These are phyloP conservation scores for Alnus rubra DNA, from an alignment of 306 rosid genomes.

Conservation along the genomic window DNA sequence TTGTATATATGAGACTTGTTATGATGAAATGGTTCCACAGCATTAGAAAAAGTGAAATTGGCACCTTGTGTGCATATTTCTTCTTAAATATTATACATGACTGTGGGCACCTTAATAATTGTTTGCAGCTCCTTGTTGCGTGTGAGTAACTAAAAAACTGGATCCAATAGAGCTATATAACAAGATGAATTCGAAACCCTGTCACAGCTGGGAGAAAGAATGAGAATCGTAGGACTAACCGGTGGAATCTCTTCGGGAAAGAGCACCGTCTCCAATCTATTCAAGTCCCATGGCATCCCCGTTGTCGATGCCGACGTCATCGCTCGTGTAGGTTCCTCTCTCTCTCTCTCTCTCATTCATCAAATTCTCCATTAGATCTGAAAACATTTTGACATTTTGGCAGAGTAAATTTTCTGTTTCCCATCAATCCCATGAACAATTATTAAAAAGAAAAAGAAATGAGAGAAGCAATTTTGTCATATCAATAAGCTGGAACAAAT, in stretches of 20 bases:
- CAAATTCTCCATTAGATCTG: not conserved
- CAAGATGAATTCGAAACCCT: not conserved
- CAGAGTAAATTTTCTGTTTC: too few relatives aligned
- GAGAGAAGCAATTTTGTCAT: not conserved
- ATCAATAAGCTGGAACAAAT: too few relatives aligned
- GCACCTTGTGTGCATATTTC: too few relatives aligned
- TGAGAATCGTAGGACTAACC: conserved; percentile 80
- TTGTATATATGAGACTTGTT: too few relatives aligned
- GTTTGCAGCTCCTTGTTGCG: too few relatives aligned
- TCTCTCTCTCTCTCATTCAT: not conserved
- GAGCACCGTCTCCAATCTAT: conserved; percentile 80
- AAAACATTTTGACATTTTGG: not conserved
- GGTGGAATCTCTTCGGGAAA: conserved; percentile 89
- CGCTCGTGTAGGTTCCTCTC: conserved; percentile 57
- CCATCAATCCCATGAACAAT: not conserved
- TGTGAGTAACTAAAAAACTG: too few relatives aligned
- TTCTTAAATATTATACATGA: too few relatives aligned
- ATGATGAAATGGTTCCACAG: too few relatives aligned
- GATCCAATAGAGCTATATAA: not conserved
- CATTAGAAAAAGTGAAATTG: too few relatives aligned
- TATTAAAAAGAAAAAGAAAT: not conserved
- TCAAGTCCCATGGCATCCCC: conserved; percentile 64
- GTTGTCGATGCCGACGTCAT: conserved; percentile 78
- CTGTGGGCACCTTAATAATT: too few relatives aligned
- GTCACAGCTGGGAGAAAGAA: conserved; percentile 7